phyloP scores from a whole-genome alignment of 257 asterid species.

The Solanum habrochaites region DNA sequence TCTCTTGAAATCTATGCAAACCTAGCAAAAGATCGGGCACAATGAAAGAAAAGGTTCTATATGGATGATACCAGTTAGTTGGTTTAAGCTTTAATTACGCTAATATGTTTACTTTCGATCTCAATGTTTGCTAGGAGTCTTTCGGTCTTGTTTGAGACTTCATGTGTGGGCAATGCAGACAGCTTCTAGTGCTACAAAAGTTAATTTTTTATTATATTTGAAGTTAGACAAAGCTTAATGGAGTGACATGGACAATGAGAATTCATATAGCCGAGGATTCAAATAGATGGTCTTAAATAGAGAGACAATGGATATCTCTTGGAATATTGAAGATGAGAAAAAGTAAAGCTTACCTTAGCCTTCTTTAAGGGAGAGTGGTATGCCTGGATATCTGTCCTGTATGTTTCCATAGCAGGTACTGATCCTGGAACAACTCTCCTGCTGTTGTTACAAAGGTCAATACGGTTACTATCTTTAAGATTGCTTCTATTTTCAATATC shows the following conservation, averaged over 20 bases:
- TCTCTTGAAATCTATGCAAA: background rate
- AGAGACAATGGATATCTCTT: background rate
- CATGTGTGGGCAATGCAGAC: background rate
- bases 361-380: constrained; percentile 14
- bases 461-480: background rate
- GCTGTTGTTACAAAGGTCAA: background rate
- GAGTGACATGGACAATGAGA: background rate
- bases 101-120: background rate
- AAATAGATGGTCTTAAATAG: background rate
- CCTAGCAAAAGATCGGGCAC: background rate
- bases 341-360: constrained; percentile 8
- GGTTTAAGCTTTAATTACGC: background rate
- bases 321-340: background rate
- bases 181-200: background rate
- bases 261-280: background rate
- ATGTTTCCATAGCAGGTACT: background rate
- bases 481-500: constrained; percentile 6
- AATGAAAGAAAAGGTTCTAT: background rate
- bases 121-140: background rate
- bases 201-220: background rate
- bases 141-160: background rate
- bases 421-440: background rate
- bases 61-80: background rate
- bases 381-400: constrained; percentile 16
- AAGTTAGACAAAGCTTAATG: background rate